Percentiles rank a stretch among this genome's conserved stretches.
phyloP scores from a whole-genome alignment of 2,329 filamentous ascomycete genomes.

The Parasarocladium wereldwijsianum region DNA sequence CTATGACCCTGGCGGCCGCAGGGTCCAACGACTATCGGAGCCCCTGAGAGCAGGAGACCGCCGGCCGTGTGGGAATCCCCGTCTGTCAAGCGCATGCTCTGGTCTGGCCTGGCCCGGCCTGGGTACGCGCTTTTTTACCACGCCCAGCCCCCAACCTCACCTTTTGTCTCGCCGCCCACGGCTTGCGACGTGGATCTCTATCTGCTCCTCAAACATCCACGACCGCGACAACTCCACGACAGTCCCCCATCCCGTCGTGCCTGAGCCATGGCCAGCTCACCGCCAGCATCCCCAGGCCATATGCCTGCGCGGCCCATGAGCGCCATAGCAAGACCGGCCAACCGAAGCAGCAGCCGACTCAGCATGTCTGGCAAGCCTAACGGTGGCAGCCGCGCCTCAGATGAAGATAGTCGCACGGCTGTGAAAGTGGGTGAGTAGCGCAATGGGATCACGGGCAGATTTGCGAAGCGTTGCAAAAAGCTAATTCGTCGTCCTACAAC shows the following conservation, averaged over 20 bases:
- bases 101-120: no score
- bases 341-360: conserved; percentile 68
- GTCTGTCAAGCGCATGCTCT: no score
- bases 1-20: no score
- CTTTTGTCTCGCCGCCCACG: conserved; percentile 4
- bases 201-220: conserved; percentile 1
- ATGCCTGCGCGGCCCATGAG: conserved; percentile 59
- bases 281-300: conserved; percentile 49
- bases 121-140: not conserved
- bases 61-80: no score
- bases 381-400: conserved; percentile 69
- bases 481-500: conserved; percentile 1
- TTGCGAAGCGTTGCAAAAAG: no score
- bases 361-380: conserved; percentile 69
- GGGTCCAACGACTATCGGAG: no score
- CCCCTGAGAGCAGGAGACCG: no score
- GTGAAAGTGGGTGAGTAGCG: conserved; percentile 82
- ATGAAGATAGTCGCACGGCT: conserved; percentile 79
- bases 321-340: conserved; percentile 60
- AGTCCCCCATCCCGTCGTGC: no score
- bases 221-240: conserved; percentile 1
- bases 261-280: conserved; percentile 26
- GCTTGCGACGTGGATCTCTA: conserved; percentile 4
- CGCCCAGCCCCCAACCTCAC: not conserved
- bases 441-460: no score